Evolutionary conservation across 108 stramenopile genomes (phyloP).

Genomic region (Fragilariopsis cylindrus): DNA sequence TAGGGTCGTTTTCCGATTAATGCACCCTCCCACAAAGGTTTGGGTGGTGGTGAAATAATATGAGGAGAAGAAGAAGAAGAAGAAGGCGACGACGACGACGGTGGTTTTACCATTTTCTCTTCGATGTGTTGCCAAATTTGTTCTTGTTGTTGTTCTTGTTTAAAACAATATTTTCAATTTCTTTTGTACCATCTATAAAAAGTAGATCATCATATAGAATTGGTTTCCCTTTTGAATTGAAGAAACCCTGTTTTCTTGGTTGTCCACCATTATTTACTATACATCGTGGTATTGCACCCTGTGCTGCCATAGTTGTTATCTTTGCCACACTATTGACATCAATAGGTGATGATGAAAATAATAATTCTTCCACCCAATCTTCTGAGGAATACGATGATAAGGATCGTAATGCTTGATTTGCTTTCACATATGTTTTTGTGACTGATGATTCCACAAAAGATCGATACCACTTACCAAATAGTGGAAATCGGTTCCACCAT

Average conservation of each 20-base stretch:
- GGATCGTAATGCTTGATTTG: conserved; percentile 16
- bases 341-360: conserved; percentile 13
- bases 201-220: conserved; percentile 12
- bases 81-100: background rate
- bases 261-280: conserved; percentile 9
- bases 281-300: background rate
- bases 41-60: background rate
- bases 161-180: conserved; percentile 1
- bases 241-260: conserved; percentile 21
- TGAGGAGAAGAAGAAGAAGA: background rate
- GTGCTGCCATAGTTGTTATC: conserved; percentile 5
- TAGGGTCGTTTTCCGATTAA: conserved; percentile 12
- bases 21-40: conserved; percentile 21
- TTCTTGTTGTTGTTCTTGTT: background rate
- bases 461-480: conserved; percentile 17
- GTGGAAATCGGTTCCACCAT: conserved; percentile 30
- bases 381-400: background rate
- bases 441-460: conserved; percentile 9
- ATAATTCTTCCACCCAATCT: conserved; percentile 25
- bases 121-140: background rate
- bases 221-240: conserved; percentile 12
- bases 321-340: conserved; percentile 21
- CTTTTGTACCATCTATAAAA: conserved; percentile 24
- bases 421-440: conserved; percentile 12
- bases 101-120: background rate